Evolutionary conservation across 2,329 filamentous ascomycete species (phyloP), one percentile per base, ranked within the genome.

Genomic region (Huntiella bhutanensis): DNA sequence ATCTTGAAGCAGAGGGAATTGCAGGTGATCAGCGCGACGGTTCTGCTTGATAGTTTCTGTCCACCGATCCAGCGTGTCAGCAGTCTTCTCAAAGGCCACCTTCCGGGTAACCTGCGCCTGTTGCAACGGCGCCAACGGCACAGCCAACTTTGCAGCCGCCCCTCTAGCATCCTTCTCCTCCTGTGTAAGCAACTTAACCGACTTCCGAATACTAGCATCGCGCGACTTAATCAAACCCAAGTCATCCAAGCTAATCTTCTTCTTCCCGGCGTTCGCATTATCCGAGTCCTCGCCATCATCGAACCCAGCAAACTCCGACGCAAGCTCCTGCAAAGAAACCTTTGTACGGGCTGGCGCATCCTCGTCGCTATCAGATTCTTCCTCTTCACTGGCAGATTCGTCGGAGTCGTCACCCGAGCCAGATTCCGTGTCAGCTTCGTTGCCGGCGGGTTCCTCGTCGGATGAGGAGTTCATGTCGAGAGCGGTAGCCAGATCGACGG

Each of bases 1-100:
- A 35, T 78, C 80, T 55, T 85, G 80, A 2, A 80, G 72, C 0
- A 96, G 69, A 4, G 91, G 91, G 56, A 98, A 98, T 15, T 79
- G 70, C 10, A 98, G 67, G 59, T 94, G 85, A 52, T 96, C 91
- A 1, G 88, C 87, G 54, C 85, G 74, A 50, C 91, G 80, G 60
- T 95, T 95, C 32, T 84, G 77, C 63, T 95, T 93, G 56, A 98
- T 86, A 0, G 91, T 96, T 51, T 95, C 88, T 32, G 80, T 80
- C 91, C 91, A 98, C 55, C 85, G 77, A 52, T 83, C 77, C 19
- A 98, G 68, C 0, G 86, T 88, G 60, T 95, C 80, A 56, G 92
- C 94, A 43, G 85, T 87, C 66, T 94, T 87, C 33, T 86, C 77
- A 55, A 87, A 92, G 2, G 91, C 91, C 17, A 77, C 85, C 45